These are phyloP conservation scores for Vigna reflexopilosa DNA, from an alignment of 306 rosid species.

Conservation along the genomic window DNA sequence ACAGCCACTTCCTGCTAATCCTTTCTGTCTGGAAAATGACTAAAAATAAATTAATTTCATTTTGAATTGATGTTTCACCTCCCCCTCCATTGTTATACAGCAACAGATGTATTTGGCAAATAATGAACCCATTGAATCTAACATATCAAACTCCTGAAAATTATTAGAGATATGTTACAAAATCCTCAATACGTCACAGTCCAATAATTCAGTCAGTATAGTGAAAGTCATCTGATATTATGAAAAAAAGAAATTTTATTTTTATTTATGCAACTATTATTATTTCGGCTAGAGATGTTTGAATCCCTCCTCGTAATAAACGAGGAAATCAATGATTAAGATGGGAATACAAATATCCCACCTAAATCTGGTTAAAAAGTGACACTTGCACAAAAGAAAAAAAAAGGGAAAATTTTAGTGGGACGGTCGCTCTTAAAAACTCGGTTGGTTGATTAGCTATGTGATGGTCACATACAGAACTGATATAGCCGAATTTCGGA, in stretches of 20 bases:
- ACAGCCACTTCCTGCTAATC: not conserved
- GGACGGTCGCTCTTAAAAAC: not conserved
- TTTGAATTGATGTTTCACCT: conserved; percentile 37
- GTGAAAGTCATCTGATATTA: not conserved
- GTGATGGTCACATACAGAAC: not conserved
- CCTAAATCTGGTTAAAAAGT: conserved; percentile 27
- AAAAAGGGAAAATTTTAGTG: not conserved
- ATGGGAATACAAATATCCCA: conserved; percentile 2
- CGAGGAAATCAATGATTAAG: not conserved
- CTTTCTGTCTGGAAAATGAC: conserved; percentile 20
- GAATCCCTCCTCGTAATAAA: not conserved
- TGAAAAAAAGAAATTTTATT: not conserved
- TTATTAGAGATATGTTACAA: not conserved
- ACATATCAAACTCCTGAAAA: conserved; percentile 4
- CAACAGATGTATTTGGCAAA: not conserved
- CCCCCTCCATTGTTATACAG: not conserved
- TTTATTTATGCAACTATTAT: not conserved
- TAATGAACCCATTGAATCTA: conserved; percentile 17
- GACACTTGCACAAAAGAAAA: not conserved
- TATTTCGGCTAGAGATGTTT: not conserved
- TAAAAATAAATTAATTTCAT: not conserved
- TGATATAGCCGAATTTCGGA: not conserved
- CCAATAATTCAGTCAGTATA: not conserved
- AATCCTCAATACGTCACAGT: not conserved
- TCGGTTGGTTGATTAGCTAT: not conserved